Evolutionary conservation across 768 basidiomycete species (phyloP).

Genomic region (Macrolepiota dolichaula): DNA sequence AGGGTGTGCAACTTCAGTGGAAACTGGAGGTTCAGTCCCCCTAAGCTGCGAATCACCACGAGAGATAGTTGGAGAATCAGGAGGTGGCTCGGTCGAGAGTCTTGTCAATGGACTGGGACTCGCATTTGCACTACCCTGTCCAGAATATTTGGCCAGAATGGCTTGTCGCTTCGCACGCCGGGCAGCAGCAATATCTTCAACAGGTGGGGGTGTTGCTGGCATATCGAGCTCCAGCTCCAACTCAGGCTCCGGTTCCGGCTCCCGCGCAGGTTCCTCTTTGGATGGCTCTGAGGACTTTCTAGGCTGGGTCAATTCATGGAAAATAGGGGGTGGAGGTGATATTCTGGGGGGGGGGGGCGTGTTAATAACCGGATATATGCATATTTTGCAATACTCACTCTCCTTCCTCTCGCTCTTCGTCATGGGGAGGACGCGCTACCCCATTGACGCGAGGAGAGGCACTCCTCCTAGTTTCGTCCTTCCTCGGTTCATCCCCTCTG

Average conservation of each 20-base stretch:
- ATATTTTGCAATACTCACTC: conserved; percentile 70
- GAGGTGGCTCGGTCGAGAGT: conserved; percentile 72
- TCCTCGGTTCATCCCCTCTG: conserved; percentile 3
- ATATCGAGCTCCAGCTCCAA: conserved; percentile 16
- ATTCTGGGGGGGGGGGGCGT: conserved; percentile 41
- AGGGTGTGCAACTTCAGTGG: background rate
- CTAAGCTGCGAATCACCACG: conserved; percentile 35
- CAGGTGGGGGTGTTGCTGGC: conserved; percentile 26
- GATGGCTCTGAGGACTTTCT: conserved; percentile 11
- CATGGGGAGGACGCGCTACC: conserved; percentile 17
- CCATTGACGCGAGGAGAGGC: conserved; percentile 22
- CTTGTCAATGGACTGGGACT: conserved; percentile 62
- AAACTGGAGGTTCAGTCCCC: background rate
- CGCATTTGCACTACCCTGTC: conserved; percentile 42
- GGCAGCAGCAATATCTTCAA: conserved; percentile 64
- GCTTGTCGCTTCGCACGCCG: conserved; percentile 72
- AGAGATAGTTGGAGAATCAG: conserved; percentile 47
- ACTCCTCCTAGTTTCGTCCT: conserved; percentile 17
- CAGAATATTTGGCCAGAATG: conserved; percentile 74
- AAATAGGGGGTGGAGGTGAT: conserved; percentile 40
- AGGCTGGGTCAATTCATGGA: background rate
- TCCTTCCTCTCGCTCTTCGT: conserved; percentile 83
- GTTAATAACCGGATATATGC: conserved; percentile 4
- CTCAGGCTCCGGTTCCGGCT: conserved; percentile 1
- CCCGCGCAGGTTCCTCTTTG: conserved; percentile 8